Evolutionary conservation across 2,329 filamentous ascomycete genomes (phyloP), one percentile per base, ranked within the genome.

Genomic region (Trichoderma sp.): DNA sequence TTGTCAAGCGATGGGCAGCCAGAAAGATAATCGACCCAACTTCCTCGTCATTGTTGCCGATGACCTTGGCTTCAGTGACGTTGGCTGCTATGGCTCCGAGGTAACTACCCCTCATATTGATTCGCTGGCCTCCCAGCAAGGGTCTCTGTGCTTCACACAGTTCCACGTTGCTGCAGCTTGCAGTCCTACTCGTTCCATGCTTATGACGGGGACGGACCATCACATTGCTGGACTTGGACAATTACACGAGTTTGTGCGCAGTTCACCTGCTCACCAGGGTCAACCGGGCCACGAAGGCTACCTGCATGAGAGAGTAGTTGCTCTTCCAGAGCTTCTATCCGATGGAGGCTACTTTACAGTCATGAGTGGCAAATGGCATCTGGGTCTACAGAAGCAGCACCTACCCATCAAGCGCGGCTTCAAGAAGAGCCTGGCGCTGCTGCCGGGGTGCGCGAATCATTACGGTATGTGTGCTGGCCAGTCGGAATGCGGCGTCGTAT

Each of bases 121-220:
- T 42, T 68, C 61, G 19, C 70, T 77, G 1, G 81, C 63, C 35
- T 45, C 84, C 15, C 74, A 76, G 54, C 71, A 70, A 10, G 75
- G 75, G 65, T 83, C 87, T 34, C 84, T 65, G 37, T 52, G 87
- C 5, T 87, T 89, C 72, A 89, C 87, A 0, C 85, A 89, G 71
- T 90, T 89, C 75, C 88, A 90, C 72, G 85, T 87, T 2, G 87
- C 88, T 0, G 85, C 87, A 2, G 87, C 88, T 60, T 90, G 87
- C 76, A 89, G 87, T 59, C 88, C 88, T 2, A 87, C 86, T 3
- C 80, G 87, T 42, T 86, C 87, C 19, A 90, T 90, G 88, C 83
- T 90, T 71, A 85, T 90, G 82, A 89, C 86, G 9, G 75, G 75
- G 9, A 75, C 74, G 0, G 87, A 89, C 72, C 83, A 89, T 71